Base-by-base conservation (phyloP, 78 protist species). In the Dictyostelium firmibasis region DNA sequence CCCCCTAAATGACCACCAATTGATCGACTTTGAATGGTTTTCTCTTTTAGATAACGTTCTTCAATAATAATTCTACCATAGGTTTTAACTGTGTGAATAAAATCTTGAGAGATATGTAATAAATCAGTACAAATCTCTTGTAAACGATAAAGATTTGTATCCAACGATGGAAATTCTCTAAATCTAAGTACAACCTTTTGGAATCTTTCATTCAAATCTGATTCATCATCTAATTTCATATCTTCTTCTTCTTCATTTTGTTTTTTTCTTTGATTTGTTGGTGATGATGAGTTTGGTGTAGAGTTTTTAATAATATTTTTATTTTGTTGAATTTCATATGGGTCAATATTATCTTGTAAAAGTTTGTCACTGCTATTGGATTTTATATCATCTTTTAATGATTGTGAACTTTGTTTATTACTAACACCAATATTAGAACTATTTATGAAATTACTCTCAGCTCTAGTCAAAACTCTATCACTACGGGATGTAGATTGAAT, bases 1-100 rank as follows among this genome's bases (percentile, higher is more conserved):
- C 97, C 97, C 35, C 97, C 97, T 23, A 94, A 76, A 81, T 86
- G 91, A 69, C 96, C 95, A 57, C 95, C 92, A 25, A 86, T 78
- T 38, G 94, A 81, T 27, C 70, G 36, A 11, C 83, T 84, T 41
- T 92, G 86, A 25, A 96, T 91, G 9, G 97, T 96, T 50, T 96
- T 96, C 11, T 96, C 93, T 70, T 85, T 86, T 25, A 96, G 36
- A 70, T 91, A 92, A 31, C 92, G 31, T 92, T 96, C 97, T 43
- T 93, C 94, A 44, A 96, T 96, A 62, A 96, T 96, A 35, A 96
- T 96, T 79, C 92, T 57, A 60, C 94, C 97, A 70, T 96, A 96
- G 86, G 95, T 96, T 57, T 91, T 96, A 10, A 86, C 97, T 5
- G 89, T 86, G 14, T 96, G 92, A 8, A 86, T 85, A 81, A 96